Base-by-base conservation (phyloP, 2,329 filamentous ascomycete species). In the Phaeoacremonium minimum region DNA sequence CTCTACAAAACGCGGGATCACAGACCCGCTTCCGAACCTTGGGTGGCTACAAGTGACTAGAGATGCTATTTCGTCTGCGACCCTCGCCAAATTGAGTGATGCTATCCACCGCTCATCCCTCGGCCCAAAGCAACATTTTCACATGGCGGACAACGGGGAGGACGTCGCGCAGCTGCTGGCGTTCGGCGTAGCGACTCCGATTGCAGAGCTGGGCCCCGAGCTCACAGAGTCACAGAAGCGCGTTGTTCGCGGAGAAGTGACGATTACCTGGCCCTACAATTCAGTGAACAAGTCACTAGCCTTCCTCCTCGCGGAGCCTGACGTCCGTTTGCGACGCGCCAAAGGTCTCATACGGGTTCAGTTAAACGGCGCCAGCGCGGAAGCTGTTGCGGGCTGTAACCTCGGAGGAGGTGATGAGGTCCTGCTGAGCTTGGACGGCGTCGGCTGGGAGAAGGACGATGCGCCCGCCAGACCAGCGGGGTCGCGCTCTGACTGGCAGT, bases 231-330 rank as follows among this genome's bases (percentile, higher is more conserved):
- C 58, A 16, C 39, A 52, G 3, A 56, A 61, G 6, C 64, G 64
- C 42, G 63, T 67, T 11, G 61, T 95, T 19, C 73, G 77, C 40
- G 89, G 86, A 28, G 70, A 85, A 13, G 78, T 96, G 15, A 91
- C 88, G 7, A 78, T 97, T 22, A 81, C 87, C 40, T 97, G 91
- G 90, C 91, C 91, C 0, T 96, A 87, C 60, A 95, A 86, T 46
- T 85, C 84, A 15, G 79, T 87, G 17, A 84, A 76, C 18, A 77
- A 75, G 36, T 80, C 80, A 28, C 75, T 89, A 47, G 83, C 87
- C 17, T 81, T 96, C 34, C 75, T 94, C 15, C 75, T 97, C 20
- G 86, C 86, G 31, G 90, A 96, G 51, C 80, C 82, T 31, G 88
- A 96, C 57, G 85, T 90, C 52, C 83, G 87, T 32, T 71, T 91